These are phyloP conservation scores for Pseudocercospora crystallina DNA, from an alignment of 2,329 filamentous ascomycete genomes.

Conservation along the genomic window DNA sequence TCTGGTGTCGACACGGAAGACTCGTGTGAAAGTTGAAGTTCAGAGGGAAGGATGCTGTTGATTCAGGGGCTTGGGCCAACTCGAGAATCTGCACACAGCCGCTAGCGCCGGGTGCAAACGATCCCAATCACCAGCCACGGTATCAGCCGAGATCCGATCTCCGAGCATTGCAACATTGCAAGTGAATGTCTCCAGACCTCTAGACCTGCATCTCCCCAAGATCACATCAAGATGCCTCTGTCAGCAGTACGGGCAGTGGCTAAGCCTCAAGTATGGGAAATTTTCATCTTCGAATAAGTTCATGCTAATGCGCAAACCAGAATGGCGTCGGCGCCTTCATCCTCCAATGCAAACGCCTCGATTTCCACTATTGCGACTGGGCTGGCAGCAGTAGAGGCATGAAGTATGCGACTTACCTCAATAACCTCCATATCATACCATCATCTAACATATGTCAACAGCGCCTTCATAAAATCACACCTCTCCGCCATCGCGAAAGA, in stretches of 20 bases:
- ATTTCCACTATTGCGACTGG: constrained; percentile 97
- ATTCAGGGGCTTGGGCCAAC: too few relatives aligned
- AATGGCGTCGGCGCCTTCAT: constrained; percentile 97
- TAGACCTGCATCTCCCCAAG: background rate
- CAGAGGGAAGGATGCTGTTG: too few relatives aligned
- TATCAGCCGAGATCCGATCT: too few relatives aligned
- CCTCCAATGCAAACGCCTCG: constrained; percentile 91
- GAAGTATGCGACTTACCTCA: constrained; percentile 61
- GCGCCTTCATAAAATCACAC: constrained; percentile 75
- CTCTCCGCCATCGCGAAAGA: constrained; percentile 75
- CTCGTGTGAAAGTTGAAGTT: too few relatives aligned
- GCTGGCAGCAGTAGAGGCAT: constrained; percentile 90
- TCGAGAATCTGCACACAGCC: too few relatives aligned
- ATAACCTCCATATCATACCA: background rate
- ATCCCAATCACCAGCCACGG: too few relatives aligned
- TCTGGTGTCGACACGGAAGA: too few relatives aligned
- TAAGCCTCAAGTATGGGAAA: constrained; percentile 57
- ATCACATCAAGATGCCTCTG: constrained; percentile 44
- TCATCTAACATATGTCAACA: constrained; percentile 37
- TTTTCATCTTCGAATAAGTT: background rate
- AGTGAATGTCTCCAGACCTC: background rate
- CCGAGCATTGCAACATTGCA: too few relatives aligned
- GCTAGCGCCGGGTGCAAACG: too few relatives aligned
- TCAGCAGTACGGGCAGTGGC: constrained; percentile 54
- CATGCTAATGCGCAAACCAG: constrained; percentile 47